Evolutionary conservation across 257 asterid species (phyloP), one percentile per base, ranked within the genome.

Genomic region (Gynochthodes officinalis): DNA sequence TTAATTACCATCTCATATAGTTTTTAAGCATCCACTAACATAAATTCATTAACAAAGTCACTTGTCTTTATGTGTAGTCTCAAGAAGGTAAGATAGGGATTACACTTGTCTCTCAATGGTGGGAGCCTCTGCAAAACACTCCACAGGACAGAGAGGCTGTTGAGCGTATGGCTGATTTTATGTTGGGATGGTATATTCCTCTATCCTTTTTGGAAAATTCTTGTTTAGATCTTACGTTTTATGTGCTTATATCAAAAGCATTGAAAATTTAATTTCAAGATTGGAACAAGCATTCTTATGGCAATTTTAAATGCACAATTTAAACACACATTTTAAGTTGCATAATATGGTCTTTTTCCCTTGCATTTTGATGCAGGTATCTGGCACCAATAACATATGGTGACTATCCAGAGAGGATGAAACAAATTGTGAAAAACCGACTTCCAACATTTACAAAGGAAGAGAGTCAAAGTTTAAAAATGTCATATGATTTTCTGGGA

Each of bases 51-150:
- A n/a, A n/a, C n/a, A 48, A 5, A 48, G 15, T 48, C 2, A 19
- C 74, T 71, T 21, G 71, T 16, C 50, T 27, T 5, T 21, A 2
- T 64, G 37, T 59, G 13, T 73, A 85, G 88, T 80, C 43, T 60
- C 92, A 87, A 76, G 79, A 77, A 66, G 92, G 90, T 10, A 70
- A 83, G 67, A 85, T 83, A n/a, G 88, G 92, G 25, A 85, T 87
- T 1, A 79, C 84, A n/a, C 57, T 85, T 4, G 79, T 80, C 48
- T 57, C 80, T 37, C 77, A 83, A 40, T 87, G 89, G 92, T 81
- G 55, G 65, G 88, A 83, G 74, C 89, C 92, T 64, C 80, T 81
- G 35, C 23, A 39, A 33, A 30, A 44, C 40, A 65, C 73, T 16
- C 21, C 23, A 1, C 15, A 54, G 39, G 82, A 77, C 37, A 43